Base-by-base conservation (phyloP, 1,284 basidiomycete species). In the Ustilago nuda region DNA sequence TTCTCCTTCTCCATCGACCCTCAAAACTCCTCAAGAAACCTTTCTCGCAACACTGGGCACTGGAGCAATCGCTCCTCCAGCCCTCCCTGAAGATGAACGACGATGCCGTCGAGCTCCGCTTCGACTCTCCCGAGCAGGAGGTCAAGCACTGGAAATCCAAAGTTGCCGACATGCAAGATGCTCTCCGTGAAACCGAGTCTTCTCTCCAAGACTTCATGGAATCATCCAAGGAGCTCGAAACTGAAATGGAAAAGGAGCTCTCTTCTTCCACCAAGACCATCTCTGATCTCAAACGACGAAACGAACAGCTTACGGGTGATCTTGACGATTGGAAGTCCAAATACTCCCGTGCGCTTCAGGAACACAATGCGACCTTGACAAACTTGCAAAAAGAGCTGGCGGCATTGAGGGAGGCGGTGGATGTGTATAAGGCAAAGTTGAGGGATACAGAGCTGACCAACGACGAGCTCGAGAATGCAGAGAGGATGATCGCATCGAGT, bases 401-500 rank as follows among this genome's bases (percentile, higher is more conserved):
- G 0, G 63, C 56, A 32, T 63, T 84, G 33, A 68, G 77, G 23
- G 84, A 85, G 33, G 63, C 80, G 37, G 80, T 81, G 37, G 79
- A 82, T 52, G 50, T 71, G n/a, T 85, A 85, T 76, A 85, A 84
- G 65, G 71, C 67, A 6, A 82, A 81, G 55, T 63, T 85, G 23
- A 66, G 84, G 30, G 82, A 84, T 60, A 85, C 84, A 59, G 84
- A 85, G 62, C 54, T 85, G n/a, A 80, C 80, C 48, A 85, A 85
- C 54, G 84, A 85, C 61, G 83, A 82, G 65, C 74, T 85, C 2
- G 84, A 85, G 60, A 85, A 84, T 72, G 83, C 84, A 1, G 84
- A 85, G 60, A 69, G 88, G 27, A 94, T 94, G 59, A 93, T 96
- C 35, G 91, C 92, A 2, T 95, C 94, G 37, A 95, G 93, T 78